Base-by-base conservation (phyloP, 352 stramenopile genomes). In the Phytopythium montanum region DNA sequence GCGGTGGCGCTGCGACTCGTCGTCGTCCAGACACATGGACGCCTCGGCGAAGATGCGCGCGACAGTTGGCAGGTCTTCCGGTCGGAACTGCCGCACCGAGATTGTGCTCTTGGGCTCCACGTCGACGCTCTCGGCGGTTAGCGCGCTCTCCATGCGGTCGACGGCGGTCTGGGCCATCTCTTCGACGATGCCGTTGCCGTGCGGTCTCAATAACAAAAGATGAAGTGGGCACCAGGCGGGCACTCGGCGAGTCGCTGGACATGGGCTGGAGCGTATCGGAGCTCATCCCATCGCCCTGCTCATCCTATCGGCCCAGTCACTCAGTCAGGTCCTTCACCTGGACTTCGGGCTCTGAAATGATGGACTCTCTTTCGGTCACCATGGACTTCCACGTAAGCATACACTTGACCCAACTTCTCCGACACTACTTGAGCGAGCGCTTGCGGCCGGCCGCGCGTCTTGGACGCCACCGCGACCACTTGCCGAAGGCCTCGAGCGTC, bases 1-100 rank as follows among this genome's bases (percentile, higher is more conserved):
- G 2, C 57, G 48, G 46, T 56, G 57, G 46, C 44, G 57, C 33
- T 50, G 41, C 1, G 48, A 34, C 26, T 51, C 26, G 39, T 62
- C 53, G 50, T 65, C 51, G 29, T 65, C 59, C 28, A 59, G 44
- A 21, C 41, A 53, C 41, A 65, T 29, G 13, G 51, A 55, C 41
- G 34, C 28, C 33, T 55, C 51, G 8, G 23, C 49, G 51, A 65
- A 55, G 51, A 59, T 60, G 31, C 53, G 52, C 46, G 45, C 52
- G 25, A 62, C 46, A 7, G 23, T 28, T 19, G 52, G 29, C 33
- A 60, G 48, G 52, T 65, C 59, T 2, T 33, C 53, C 13, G 36
- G 23, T n/a, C 53, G 44, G 52, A 60, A 60, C 54, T 59, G 23
- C 5, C 59, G 59, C 25, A 60, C 25, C 16, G 25, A 29, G 3